Percentiles rank a stretch among this genome's conserved stretches.
Evolutionary conservation across 176 grass and related monocot species (phyloP).

Genomic region (Dendrocalamus sinicus): DNA sequence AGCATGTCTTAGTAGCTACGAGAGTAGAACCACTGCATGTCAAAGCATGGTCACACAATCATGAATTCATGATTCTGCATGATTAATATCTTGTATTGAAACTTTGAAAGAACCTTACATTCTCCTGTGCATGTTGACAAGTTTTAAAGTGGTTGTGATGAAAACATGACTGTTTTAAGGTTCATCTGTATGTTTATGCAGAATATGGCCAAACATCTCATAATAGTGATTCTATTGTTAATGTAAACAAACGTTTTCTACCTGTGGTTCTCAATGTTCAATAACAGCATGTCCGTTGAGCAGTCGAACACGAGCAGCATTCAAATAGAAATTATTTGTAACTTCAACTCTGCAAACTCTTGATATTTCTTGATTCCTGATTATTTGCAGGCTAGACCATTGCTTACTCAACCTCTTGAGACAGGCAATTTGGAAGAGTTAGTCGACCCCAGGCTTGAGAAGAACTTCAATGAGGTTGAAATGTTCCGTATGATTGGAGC

Average conservation of each 20-base stretch:
- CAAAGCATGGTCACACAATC: background rate
- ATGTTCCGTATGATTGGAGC: constrained; percentile 93
- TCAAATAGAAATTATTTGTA: background rate
- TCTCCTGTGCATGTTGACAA: background rate
- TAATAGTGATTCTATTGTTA: constrained; percentile 5
- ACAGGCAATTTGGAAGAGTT: constrained; percentile 65
- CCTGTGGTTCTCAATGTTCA: background rate
- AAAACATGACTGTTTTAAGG: background rate
- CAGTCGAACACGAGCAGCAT: background rate
- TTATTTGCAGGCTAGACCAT: constrained; percentile 71
- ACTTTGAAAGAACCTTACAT: background rate
- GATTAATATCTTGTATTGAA: background rate
- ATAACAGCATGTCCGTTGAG: background rate
- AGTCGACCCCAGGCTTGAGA: constrained; percentile 66
- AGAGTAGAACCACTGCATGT: background rate
- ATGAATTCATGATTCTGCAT: too few species aligned
- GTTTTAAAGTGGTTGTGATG: background rate
- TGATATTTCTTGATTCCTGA: background rate
- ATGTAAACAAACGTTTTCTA: background rate
- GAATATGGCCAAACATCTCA: background rate
- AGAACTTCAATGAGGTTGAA: constrained; percentile 69
- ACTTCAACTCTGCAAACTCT: background rate
- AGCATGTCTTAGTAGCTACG: background rate
- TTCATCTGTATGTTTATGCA: background rate
- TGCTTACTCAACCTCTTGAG: constrained; percentile 68